These are phyloP conservation scores for Bertia moriformis DNA, from an alignment of 2,329 filamentous ascomycete species.

Conservation along the genomic window DNA sequence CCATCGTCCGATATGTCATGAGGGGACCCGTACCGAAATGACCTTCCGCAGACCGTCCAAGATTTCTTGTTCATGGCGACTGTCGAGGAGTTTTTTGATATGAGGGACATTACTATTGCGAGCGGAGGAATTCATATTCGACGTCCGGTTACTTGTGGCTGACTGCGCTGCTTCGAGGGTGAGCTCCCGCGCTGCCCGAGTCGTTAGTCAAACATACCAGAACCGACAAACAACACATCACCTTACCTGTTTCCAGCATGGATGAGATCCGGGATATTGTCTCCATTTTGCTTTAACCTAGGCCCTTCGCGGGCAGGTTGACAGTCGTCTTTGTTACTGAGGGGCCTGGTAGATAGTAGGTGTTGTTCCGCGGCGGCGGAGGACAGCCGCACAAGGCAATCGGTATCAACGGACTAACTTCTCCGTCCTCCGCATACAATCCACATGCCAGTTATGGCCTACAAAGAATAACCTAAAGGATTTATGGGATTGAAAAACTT, in stretches of 20 bases:
- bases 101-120: conserved; percentile 63
- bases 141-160: conserved; percentile 38
- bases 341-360: no score
- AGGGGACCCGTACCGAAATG: conserved; percentile 50
- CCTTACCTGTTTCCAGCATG: conserved; percentile 1
- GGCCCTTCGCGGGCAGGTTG: no score
- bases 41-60: conserved; percentile 82
- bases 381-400: no score
- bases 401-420: no score
- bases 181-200: conserved; percentile 61
- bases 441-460: no score
- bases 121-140: conserved; percentile 32
- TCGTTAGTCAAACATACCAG: neutral
- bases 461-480: no score
- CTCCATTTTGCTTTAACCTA: conserved; percentile 1
- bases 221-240: no score
- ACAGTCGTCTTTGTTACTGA: no score
- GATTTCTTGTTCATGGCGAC: conserved; percentile 80
- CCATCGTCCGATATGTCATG: no score
- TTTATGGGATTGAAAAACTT: no score
- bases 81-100: conserved; percentile 89
- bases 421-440: no score
- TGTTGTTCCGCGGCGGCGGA: no score
- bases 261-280: neutral
- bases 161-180: conserved; percentile 93